A percentile compares a stretch with the other conserved stretches of the same genome.
phyloP scores from a whole-genome alignment of 306 rosid genomes.

The Hylodesmum podocarpum region DNA sequence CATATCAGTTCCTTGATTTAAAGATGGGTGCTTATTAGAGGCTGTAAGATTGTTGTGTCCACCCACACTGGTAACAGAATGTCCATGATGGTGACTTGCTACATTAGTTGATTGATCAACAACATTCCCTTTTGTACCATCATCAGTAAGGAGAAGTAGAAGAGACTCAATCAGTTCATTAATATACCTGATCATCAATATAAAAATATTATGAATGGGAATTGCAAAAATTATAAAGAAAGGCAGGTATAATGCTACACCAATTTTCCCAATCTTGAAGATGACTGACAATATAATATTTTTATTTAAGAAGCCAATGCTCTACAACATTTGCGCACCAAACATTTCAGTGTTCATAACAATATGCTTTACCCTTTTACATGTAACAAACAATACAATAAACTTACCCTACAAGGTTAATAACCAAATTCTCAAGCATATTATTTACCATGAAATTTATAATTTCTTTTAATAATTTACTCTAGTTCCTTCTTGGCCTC shows the following conservation, averaged over 20 bases:
- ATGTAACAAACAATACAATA: not conserved
- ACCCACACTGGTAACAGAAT: constrained; percentile 40
- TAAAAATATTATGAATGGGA: constrained; percentile 16
- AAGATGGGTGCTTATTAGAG: constrained; percentile 44
- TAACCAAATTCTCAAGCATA: not conserved
- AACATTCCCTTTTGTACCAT: constrained; percentile 33
- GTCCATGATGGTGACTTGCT: constrained; percentile 44
- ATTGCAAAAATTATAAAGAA: constrained; percentile 8
- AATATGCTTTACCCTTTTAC: not conserved
- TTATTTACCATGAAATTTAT: not conserved
- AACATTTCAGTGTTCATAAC: not conserved
- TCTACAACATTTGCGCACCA: not conserved
- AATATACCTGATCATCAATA: constrained; percentile 66
- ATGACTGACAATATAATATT: not conserved
- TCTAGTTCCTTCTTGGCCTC: not conserved
- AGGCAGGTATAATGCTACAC: not conserved
- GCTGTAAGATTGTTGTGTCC: constrained; percentile 32
- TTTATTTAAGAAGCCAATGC: constrained; percentile 2
- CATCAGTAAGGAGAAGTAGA: constrained; percentile 60
- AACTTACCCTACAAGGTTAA: not conserved
- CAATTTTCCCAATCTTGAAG: not conserved
- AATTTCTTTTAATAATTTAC: not conserved
- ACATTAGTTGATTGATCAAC: constrained; percentile 45
- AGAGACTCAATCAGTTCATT: constrained; percentile 82
- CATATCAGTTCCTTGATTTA: constrained; percentile 45